phyloP scores from a whole-genome alignment of 2,329 filamentous ascomycete species.

The Arthroderma uncinatum region DNA sequence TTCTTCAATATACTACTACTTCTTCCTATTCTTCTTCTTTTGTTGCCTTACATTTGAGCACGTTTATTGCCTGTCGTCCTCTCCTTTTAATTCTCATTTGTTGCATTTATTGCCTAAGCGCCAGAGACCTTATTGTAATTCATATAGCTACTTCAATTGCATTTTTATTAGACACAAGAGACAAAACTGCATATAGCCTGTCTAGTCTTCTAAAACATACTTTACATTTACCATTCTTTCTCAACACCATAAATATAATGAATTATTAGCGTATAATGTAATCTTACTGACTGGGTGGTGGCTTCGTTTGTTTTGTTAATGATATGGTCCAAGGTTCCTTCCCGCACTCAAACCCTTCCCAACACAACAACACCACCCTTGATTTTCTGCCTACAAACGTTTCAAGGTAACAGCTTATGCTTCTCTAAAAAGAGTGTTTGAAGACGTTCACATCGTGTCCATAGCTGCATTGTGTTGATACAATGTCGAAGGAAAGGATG shows the following conservation, averaged over 20 bases:
- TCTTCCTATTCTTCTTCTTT: background rate
- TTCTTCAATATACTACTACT: background rate
- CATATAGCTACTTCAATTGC: conserved; percentile 1
- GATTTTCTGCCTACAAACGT: too few species aligned
- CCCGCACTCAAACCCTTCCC: too few species aligned
- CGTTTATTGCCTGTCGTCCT: background rate
- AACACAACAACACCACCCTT: too few species aligned
- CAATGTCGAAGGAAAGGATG: background rate
- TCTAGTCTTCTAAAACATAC: background rate
- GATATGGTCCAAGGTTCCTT: too few species aligned
- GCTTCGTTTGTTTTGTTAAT: too few species aligned
- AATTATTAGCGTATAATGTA: too few species aligned
- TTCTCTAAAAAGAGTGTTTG: too few species aligned
- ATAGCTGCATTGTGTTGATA: too few species aligned
- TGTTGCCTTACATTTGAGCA: background rate
- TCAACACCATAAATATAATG: too few species aligned
- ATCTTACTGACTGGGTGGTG: too few species aligned
- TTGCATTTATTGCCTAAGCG: background rate
- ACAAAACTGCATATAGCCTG: background rate
- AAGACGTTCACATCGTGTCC: too few species aligned
- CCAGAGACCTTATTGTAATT: background rate
- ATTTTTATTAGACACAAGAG: background rate
- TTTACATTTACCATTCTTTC: background rate
- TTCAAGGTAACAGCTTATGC: too few species aligned
- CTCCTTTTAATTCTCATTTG: background rate